A percentile compares a stretch with the other conserved stretches of the same genome.
phyloP scores from a whole-genome alignment of 495 filamentous ascomycete genomes.

The Stereocaulon alpinum region DNA sequence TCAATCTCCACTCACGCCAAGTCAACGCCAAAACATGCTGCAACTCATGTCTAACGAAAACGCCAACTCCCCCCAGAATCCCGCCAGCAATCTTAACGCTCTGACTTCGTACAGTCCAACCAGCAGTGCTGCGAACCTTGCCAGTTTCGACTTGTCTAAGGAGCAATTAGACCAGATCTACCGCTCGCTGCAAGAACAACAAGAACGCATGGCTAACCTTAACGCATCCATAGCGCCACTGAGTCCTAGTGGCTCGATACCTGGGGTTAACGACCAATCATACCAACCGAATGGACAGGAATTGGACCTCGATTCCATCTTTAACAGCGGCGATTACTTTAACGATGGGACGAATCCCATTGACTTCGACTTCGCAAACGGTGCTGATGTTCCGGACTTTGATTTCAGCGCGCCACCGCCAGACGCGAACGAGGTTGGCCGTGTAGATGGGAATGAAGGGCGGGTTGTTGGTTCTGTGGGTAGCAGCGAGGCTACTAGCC shows the following conservation, averaged over 20 bases:
- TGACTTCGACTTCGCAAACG: slow-evolving; percentile 14
- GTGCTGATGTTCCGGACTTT: slow-evolving; percentile 9
- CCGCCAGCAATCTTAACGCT: slow-evolving; percentile 38
- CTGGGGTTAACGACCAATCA: slow-evolving; percentile 28
- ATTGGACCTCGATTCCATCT: slow-evolving; percentile 60
- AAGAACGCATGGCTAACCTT: slow-evolving; percentile 59
- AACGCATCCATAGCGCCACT: slow-evolving; percentile 62
- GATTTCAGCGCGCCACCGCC: slow-evolving; percentile 14
- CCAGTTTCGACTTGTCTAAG: slow-evolving; percentile 64
- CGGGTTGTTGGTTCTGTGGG: slow-evolving; percentile 12
- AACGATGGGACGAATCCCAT: slow-evolving; percentile 25
- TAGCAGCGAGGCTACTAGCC: slow-evolving; percentile 21
- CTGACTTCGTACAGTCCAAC: slow-evolving; percentile 51
- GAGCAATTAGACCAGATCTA: slow-evolving; percentile 67
- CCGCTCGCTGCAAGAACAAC: slow-evolving; percentile 63
- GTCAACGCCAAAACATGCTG: slow-evolving; percentile 72
- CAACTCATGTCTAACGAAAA: slow-evolving; percentile 58
- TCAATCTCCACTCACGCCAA: slow-evolving; percentile 57
- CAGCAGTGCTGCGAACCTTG: slow-evolving; percentile 50
- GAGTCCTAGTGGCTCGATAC: slow-evolving; percentile 69
- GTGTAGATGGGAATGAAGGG: neutral
- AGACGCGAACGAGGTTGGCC: neutral
- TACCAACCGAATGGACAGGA: slow-evolving; percentile 22
- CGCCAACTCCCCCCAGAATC: slow-evolving; percentile 16
- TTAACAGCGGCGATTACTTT: slow-evolving; percentile 54